A percentile compares a stretch with the other conserved stretches of the same genome.
Evolutionary conservation across 495 filamentous ascomycete species (phyloP).

Genomic region (Evansstolkia leycettana): DNA sequence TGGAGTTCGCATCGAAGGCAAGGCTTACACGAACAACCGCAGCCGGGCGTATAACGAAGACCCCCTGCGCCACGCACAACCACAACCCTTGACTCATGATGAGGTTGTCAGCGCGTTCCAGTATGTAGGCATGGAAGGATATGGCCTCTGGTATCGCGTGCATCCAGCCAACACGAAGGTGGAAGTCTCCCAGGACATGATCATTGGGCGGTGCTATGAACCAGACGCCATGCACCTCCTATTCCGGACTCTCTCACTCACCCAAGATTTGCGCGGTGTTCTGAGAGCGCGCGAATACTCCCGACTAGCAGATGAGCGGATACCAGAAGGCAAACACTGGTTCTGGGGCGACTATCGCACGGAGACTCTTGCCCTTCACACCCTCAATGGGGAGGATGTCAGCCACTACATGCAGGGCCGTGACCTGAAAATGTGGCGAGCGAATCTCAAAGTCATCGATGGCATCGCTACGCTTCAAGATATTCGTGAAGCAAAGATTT

Average conservation of each 20-base stretch:
- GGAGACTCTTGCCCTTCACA: slow-evolving; percentile 40
- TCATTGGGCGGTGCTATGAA: slow-evolving; percentile 44
- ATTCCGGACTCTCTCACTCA: slow-evolving; percentile 19
- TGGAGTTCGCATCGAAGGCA: slow-evolving; percentile 31
- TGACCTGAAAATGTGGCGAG: slow-evolving; percentile 32
- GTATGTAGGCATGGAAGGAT: slow-evolving; percentile 27
- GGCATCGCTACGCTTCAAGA: slow-evolving; percentile 17
- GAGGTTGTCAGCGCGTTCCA: slow-evolving; percentile 24
- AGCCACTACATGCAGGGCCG: slow-evolving; percentile 28
- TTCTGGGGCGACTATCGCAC: slow-evolving; percentile 45
- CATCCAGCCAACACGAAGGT: slow-evolving; percentile 21
- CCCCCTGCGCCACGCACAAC: slow-evolving; percentile 8
- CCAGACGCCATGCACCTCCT: slow-evolving; percentile 34
- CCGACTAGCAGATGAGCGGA: slow-evolving; percentile 28
- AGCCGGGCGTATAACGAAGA: slow-evolving; percentile 13
- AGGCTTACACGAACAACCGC: slow-evolving; percentile 31
- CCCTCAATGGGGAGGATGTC: slow-evolving; percentile 39
- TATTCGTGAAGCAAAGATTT: slow-evolving; percentile 11
- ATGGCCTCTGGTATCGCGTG: slow-evolving; percentile 37
- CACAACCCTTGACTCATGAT: slow-evolving; percentile 16
- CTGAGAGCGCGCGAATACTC: slow-evolving; percentile 31
- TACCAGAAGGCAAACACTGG: slow-evolving; percentile 30
- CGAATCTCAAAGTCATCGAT: slow-evolving; percentile 29
- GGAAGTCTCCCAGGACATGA: slow-evolving; percentile 34
- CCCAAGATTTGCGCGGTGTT: slow-evolving; percentile 23